phyloP scores from a whole-genome alignment of 441 rosid genomes.

The Arabidopsis lyrata region DNA sequence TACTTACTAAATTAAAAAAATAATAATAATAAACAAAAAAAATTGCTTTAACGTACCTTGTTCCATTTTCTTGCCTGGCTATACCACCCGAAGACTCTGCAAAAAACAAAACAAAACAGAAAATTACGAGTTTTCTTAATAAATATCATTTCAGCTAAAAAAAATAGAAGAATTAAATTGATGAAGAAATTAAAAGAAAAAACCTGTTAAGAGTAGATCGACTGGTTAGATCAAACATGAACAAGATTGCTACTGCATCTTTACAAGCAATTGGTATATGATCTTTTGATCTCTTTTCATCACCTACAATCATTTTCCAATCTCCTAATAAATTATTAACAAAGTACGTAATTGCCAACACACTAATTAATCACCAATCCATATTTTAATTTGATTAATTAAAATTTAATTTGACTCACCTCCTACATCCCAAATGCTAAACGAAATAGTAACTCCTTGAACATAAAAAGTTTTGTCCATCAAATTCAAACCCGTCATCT shows the following conservation, averaged over 20 bases:
- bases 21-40: not conserved
- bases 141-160: too few relatives aligned
- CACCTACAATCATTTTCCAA: conserved; percentile 42
- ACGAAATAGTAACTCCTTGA: conserved; percentile 81
- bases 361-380: conserved; percentile 19
- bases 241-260: conserved; percentile 89
- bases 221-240: conserved; percentile 96
- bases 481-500: conserved; percentile 81
- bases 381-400: not conserved
- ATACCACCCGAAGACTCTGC: conserved; percentile 85
- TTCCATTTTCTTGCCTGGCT: conserved; percentile 92
- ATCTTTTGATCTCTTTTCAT: conserved; percentile 68
- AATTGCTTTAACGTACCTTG: conserved; percentile 56
- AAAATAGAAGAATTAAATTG: too few relatives aligned
- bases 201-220: conserved; percentile 91
- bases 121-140: too few relatives aligned
- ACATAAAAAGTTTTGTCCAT: conserved; percentile 82
- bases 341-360: not conserved
- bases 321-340: not conserved
- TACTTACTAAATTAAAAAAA: not conserved
- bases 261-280: conserved; percentile 92
- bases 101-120: not conserved
- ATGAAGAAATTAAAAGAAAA: not conserved
- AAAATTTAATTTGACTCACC: conserved; percentile 48
- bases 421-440: conserved; percentile 94